These are phyloP conservation scores for Haplographium delicatum DNA, from an alignment of 495 filamentous ascomycete genomes.

Conservation along the genomic window DNA sequence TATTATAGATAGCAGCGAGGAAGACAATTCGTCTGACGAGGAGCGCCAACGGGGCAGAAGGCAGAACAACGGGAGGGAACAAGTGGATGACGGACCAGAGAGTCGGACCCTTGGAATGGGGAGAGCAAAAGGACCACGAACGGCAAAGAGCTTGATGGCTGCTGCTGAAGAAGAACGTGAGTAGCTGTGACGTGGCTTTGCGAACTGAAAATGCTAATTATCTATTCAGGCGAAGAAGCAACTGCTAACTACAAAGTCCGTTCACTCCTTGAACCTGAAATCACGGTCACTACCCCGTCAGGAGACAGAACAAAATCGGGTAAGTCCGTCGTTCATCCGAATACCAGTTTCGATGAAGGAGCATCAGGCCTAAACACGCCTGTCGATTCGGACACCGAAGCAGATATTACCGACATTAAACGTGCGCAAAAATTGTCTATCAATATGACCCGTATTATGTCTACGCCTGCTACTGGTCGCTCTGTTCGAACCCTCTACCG, in stretches of 20 bases:
- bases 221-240: slow-evolving; percentile 19
- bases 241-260: slow-evolving; percentile 29
- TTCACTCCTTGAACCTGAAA: slow-evolving; percentile 59
- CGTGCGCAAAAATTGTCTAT: slow-evolving; percentile 80
- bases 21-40: slow-evolving; percentile 46
- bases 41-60: slow-evolving; percentile 45
- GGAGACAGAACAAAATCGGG: slow-evolving; percentile 51
- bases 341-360: slow-evolving; percentile 29
- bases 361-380: slow-evolving; percentile 69
- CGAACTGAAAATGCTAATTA: slow-evolving; percentile 11
- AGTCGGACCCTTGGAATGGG: slow-evolving; percentile 26
- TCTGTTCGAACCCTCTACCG: slow-evolving; percentile 84
- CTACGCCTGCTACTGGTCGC: slow-evolving; percentile 68
- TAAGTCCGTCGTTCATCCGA: slow-evolving; percentile 69
- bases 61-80: slow-evolving; percentile 30
- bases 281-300: slow-evolving; percentile 60
- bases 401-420: slow-evolving; percentile 75
- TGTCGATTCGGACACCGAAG: slow-evolving; percentile 80
- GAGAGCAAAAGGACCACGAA: slow-evolving; percentile 30
- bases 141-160: slow-evolving; percentile 53
- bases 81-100: slow-evolving; percentile 25
- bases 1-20: slow-evolving; percentile 47
- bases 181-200: slow-evolving; percentile 27
- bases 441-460: slow-evolving; percentile 69
- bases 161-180: slow-evolving; percentile 75